phyloP scores from a whole-genome alignment of 179 eudicot species.

The Beta corolliflora region DNA sequence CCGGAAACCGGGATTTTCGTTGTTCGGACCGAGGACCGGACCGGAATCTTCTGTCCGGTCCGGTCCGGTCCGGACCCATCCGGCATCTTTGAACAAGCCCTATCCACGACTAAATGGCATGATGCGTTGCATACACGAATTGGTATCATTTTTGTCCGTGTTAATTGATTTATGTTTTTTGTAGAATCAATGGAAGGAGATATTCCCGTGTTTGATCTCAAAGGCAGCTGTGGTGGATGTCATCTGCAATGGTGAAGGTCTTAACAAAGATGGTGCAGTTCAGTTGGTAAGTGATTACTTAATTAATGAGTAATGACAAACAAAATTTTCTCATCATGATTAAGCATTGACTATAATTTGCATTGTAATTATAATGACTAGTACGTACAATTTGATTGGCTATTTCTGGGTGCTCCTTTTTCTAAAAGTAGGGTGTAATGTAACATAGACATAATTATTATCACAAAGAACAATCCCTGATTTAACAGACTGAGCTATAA shows the following conservation, averaged over 20 bases:
- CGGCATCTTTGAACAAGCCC: no score
- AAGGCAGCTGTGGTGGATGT: constrained; percentile 85
- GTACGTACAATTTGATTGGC: not conserved
- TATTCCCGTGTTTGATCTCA: constrained; percentile 86
- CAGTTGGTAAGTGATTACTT: constrained; percentile 62
- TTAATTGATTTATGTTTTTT: not conserved
- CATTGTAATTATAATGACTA: constrained; percentile 12
- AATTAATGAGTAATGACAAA: not conserved
- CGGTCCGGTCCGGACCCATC: no score
- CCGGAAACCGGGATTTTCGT: no score
- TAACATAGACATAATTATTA: constrained; percentile 28
- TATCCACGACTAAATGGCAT: no score
- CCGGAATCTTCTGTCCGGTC: no score
- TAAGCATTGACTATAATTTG: constrained; percentile 14
- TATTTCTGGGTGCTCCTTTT: constrained; percentile 23
- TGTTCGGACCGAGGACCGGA: no score
- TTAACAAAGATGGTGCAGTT: constrained; percentile 60
- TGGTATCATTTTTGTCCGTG: no score
- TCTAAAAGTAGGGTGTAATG: constrained; percentile 17
- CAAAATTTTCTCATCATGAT: constrained; percentile 15
- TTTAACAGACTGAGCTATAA: constrained; percentile 11
- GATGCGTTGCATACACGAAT: no score
- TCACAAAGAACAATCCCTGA: constrained; percentile 20
- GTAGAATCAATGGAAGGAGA: constrained; percentile 92
- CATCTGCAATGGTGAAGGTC: constrained; percentile 71